Conservation (phyloP, 2,329 filamentous ascomycete species). For the Sordariomycetes sp. region DNA sequence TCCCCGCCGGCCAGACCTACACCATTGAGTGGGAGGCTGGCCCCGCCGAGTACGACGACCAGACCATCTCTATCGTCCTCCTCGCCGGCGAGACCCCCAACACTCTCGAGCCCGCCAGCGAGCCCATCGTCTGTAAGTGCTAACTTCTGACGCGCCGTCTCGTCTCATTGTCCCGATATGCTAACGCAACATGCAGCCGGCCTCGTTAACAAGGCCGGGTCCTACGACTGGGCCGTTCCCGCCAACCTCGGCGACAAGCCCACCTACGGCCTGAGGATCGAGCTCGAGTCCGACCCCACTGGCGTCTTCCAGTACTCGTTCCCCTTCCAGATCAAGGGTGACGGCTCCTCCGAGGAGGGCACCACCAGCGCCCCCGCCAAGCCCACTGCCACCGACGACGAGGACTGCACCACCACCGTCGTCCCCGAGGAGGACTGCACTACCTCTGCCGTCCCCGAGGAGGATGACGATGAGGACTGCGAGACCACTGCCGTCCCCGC, state of each 20-base stretch:
- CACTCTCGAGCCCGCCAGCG: constrained; percentile 24
- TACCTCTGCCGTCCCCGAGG: constrained; percentile 12
- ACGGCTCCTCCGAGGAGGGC: constrained; percentile 6
- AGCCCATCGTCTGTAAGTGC: constrained; percentile 39
- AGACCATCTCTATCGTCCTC: constrained; percentile 36
- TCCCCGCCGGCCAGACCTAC: constrained; percentile 34
- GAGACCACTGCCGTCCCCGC: constrained; percentile 11
- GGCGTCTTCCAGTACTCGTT: constrained; percentile 47
- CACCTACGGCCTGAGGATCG: constrained; percentile 45
- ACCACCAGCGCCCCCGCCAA: constrained; percentile 11
- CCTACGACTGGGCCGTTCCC: constrained; percentile 37
- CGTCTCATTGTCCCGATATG: not conserved
- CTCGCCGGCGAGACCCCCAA: constrained; percentile 33
- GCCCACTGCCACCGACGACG: constrained; percentile 11
- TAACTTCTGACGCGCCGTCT: too few species aligned
- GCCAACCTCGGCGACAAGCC: constrained; percentile 25
- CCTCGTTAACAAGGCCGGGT: constrained; percentile 28
- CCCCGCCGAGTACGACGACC: constrained; percentile 23
- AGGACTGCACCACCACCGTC: constrained; percentile 3
- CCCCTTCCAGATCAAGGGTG: constrained; percentile 40
- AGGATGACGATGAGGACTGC: constrained; percentile 4
- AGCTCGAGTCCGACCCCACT: constrained; percentile 27
- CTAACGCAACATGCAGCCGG: constrained; percentile 20
- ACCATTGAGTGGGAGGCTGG: constrained; percentile 34
- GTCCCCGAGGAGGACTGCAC: not conserved